Conservation (phyloP, 164 flowering plant species). For the Umbellularia californica region DNA sequence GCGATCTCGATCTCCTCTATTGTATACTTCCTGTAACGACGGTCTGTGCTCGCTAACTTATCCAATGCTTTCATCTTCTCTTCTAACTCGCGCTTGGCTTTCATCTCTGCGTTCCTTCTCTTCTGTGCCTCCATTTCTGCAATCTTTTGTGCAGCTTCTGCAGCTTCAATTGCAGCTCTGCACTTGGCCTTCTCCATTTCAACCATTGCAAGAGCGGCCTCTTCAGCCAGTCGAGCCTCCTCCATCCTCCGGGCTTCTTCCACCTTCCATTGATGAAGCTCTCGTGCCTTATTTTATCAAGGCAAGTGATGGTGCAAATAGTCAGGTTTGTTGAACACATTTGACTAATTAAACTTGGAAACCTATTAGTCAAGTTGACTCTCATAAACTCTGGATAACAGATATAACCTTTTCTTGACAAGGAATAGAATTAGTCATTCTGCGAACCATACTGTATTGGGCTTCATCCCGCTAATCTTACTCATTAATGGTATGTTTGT, state of each 20-base stretch:
- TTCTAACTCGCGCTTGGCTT: slow-evolving; percentile 43
- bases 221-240: slow-evolving; percentile 50
- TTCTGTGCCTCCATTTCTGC: slow-evolving; percentile 59
- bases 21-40: slow-evolving; percentile 49
- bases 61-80: slow-evolving; percentile 44
- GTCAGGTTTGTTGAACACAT: too few species aligned
- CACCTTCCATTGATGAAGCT: slow-evolving; percentile 49
- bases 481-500: too few species aligned
- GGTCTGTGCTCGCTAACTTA: slow-evolving; percentile 35
- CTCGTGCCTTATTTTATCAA: slow-evolving; percentile 33
- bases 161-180: slow-evolving; percentile 62
- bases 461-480: too few species aligned
- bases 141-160: slow-evolving; percentile 51
- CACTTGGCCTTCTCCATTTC: slow-evolving; percentile 61
- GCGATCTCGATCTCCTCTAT: slow-evolving; percentile 64
- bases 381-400: too few species aligned
- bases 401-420: too few species aligned
- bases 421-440: too few species aligned
- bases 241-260: slow-evolving; percentile 51
- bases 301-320: background rate
- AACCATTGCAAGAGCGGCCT: slow-evolving; percentile 50
- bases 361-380: too few species aligned
- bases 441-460: too few species aligned
- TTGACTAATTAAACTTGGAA: too few species aligned
- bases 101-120: slow-evolving; percentile 51